These are phyloP conservation scores for Picea engelmannii DNA, from an alignment of 83 land plant species.

Conservation along the genomic window DNA sequence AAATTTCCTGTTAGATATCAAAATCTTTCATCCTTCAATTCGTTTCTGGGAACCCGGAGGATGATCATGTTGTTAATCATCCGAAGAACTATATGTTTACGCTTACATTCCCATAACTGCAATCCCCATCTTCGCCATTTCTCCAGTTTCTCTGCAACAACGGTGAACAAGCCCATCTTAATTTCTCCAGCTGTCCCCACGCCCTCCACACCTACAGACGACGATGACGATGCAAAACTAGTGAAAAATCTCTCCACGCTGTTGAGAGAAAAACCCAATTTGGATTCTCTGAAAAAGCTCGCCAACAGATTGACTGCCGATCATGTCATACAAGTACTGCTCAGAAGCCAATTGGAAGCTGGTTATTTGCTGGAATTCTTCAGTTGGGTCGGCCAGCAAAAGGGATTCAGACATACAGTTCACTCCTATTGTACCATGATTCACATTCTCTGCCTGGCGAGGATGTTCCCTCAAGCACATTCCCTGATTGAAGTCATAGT, in stretches of 20 bases:
- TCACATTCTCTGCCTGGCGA: slow-evolving; percentile 15
- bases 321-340: slow-evolving; percentile 7
- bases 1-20: too few relatives aligned
- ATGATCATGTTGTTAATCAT: too few relatives aligned
- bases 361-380: slow-evolving; percentile 10
- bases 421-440: slow-evolving; percentile 15
- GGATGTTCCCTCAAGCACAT: slow-evolving; percentile 14
- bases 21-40: too few relatives aligned
- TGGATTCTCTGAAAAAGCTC: background rate
- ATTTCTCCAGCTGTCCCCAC: too few relatives aligned
- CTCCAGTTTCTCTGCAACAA: too few relatives aligned
- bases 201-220: too few relatives aligned
- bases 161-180: too few relatives aligned
- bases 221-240: background rate
- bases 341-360: slow-evolving; percentile 6
- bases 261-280: background rate
- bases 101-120: too few relatives aligned
- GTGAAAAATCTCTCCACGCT: background rate
- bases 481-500: slow-evolving; percentile 9
- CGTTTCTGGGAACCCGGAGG: too few relatives aligned
- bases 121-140: too few relatives aligned
- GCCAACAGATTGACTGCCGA: slow-evolving; percentile 10
- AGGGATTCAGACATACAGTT: slow-evolving; percentile 15
- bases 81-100: too few relatives aligned
- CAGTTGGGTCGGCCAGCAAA: slow-evolving; percentile 8